These are phyloP conservation scores for Neofusicoccum parvum DNA, from an alignment of 2,329 filamentous ascomycete species.

Conservation along the genomic window DNA sequence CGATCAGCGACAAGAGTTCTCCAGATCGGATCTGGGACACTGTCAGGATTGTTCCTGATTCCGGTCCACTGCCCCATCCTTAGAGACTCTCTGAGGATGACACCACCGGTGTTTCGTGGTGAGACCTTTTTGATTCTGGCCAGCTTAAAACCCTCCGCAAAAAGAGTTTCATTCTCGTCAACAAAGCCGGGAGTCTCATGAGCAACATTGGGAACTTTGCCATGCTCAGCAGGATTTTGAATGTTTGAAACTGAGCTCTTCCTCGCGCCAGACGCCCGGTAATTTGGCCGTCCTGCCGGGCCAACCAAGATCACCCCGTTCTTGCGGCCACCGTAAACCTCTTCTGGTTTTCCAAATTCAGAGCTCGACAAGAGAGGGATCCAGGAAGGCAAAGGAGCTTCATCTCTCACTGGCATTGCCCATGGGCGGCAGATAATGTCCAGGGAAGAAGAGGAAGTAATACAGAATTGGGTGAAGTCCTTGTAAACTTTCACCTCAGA, in stretches of 20 bases:
- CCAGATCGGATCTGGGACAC: constrained; percentile 25
- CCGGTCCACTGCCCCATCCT: not conserved
- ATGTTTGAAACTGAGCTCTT: too few relatives aligned
- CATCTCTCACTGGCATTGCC: constrained; percentile 27
- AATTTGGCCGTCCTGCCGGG: too few relatives aligned
- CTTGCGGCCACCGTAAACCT: not conserved
- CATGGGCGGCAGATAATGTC: constrained; percentile 46
- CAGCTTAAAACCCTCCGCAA: constrained; percentile 35
- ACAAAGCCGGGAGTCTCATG: constrained; percentile 27
- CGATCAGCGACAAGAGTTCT: constrained; percentile 26
- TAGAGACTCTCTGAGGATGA: constrained; percentile 26
- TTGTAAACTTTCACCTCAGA: constrained; percentile 36
- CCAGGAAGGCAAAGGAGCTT: not conserved
- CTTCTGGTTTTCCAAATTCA: constrained; percentile 4
- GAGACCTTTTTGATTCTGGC: constrained; percentile 25
- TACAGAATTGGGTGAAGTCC: constrained; percentile 39
- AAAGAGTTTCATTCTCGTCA: constrained; percentile 39
- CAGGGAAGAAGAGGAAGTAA: constrained; percentile 33
- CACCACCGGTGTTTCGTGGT: constrained; percentile 22
- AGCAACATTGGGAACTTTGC: too few relatives aligned
- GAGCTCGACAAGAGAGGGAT: too few relatives aligned
- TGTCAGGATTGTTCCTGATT: constrained; percentile 1
- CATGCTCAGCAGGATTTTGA: too few relatives aligned
- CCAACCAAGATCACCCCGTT: too few relatives aligned
- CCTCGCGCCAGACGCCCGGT: constrained; percentile 41